Conservation (phyloP, 768 basidiomycete genomes). For the Cystobasidium tubakii region DNA sequence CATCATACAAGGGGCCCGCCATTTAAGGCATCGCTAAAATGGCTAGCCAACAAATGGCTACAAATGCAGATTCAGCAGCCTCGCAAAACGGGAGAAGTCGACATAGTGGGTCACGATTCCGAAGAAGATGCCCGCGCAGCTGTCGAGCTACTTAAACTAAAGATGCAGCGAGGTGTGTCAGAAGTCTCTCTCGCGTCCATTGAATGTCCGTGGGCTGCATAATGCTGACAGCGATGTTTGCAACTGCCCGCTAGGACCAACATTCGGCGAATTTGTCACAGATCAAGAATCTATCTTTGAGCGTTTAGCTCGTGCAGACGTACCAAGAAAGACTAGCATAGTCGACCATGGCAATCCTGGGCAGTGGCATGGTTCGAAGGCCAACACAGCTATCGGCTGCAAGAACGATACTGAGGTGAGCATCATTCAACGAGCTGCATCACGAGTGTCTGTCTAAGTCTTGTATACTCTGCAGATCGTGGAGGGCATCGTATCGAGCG, state of each 20-base stretch:
- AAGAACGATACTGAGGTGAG: constrained; percentile 67
- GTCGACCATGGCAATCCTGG: constrained; percentile 79
- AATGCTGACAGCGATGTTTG: constrained; percentile 1
- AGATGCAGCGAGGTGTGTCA: constrained; percentile 64
- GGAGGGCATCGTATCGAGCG: constrained; percentile 59
- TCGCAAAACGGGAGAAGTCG: background rate
- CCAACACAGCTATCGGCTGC: constrained; percentile 69
- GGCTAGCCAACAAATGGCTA: constrained; percentile 92
- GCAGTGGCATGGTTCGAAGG: constrained; percentile 78
- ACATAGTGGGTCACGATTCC: constrained; percentile 68
- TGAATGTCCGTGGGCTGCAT: no score
- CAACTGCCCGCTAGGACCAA: constrained; percentile 53
- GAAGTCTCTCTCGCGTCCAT: background rate
- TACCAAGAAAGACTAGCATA: constrained; percentile 55
- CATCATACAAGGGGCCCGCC: constrained; percentile 91
- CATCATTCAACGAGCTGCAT: background rate
- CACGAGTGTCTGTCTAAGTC: background rate
- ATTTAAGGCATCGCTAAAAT: constrained; percentile 90
- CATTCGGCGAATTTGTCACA: constrained; percentile 78
- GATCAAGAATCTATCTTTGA: constrained; percentile 86
- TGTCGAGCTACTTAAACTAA: constrained; percentile 72
- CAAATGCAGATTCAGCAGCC: constrained; percentile 72
- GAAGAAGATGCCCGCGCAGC: constrained; percentile 91
- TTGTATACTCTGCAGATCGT: constrained; percentile 49
- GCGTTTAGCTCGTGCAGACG: constrained; percentile 58